A percentile compares a stretch with the other conserved stretches of the same genome.
Evolutionary conservation across 768 basidiomycete genomes (phyloP).

Genomic region (Russula compacta): DNA sequence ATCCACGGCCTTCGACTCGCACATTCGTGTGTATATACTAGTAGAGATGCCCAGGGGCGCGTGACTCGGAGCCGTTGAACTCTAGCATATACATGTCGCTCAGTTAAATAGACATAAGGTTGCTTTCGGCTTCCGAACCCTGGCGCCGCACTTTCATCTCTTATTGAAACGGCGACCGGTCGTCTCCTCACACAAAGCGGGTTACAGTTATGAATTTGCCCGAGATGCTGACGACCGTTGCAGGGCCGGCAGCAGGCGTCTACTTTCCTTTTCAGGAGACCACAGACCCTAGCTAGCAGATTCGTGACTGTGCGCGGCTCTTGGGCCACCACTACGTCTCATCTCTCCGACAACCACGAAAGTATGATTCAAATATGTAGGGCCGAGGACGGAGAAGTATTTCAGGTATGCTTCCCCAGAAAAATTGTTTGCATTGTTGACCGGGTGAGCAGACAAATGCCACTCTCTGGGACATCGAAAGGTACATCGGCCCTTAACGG

Average conservation of each 20-base stretch:
- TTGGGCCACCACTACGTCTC: not conserved
- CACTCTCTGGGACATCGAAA: conserved; percentile 68
- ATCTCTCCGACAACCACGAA: not conserved
- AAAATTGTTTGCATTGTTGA: not conserved
- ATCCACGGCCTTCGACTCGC: too few species aligned
- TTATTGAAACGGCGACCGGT: too few species aligned
- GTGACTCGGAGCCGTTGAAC: not conserved
- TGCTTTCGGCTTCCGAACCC: too few species aligned
- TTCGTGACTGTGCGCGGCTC: not conserved
- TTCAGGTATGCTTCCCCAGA: conserved; percentile 24
- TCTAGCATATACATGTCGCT: not conserved
- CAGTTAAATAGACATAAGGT: too few species aligned
- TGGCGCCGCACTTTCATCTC: too few species aligned
- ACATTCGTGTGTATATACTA: too few species aligned
- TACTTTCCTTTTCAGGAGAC: conserved; percentile 13
- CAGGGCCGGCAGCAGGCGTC: not conserved
- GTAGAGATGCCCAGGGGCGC: not conserved
- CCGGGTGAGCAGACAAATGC: conserved; percentile 39
- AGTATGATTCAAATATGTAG: conserved; percentile 34
- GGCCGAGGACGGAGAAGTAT: conserved; percentile 34
- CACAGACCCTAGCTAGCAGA: not conserved
- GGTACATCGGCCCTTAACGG: conserved; percentile 32
- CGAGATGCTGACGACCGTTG: not conserved
- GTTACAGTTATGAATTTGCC: not conserved
- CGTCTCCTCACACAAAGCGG: too few species aligned